Base-by-base conservation (phyloP, 495 filamentous ascomycete species). In the Pyrenula aspistea region DNA sequence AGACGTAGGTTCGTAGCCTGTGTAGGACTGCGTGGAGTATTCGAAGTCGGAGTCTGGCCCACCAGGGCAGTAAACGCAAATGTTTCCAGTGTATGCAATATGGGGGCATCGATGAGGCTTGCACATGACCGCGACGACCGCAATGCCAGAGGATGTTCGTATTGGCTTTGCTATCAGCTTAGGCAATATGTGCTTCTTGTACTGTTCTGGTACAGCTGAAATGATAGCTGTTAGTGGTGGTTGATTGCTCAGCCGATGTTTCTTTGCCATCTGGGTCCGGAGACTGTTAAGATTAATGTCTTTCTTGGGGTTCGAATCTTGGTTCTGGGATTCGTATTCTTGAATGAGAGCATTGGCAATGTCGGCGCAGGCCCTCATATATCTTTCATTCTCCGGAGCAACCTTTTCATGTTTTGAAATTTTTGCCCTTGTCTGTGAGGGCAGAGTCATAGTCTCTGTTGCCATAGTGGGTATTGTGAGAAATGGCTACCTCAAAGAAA, bases 91-190 rank as follows among this genome's bases (percentile, higher is more conserved):
- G 70, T 87, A 98, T 10, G 93, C 89, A 59, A 97, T 98, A 66
- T 98, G 93, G 24, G 93, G 93, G 65, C 93, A 98, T 60, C 93
- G 82, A 67, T 98, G 93, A 25, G 93, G 93, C 71, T 97, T 98
- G 78, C 93, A 97, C 93, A 98, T 97, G 55, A 98, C 94, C 19
- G 94, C 93, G 47, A 98, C 93, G 10, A 98, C 94, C n/a, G 93
- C 94, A 62, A 98, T 97, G 36, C 93, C 93, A 48, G 92, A 96
- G 2, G 92, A 93, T 12, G 89, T 95, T 65, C 93, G 78, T 60
- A 98, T 97, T 2, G 93, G 93, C 70, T 98, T 98, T 10, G 94
- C 92, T 60, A 97, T 87, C 54, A 98, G 73, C 70, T 93, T 92
- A 22, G 92, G 94, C 50, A 96, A 72, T 59, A 98, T 95, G 66